These are phyloP conservation scores for Eucalyptus polyanthemos DNA, from an alignment of 345 rosid species.

Conservation along the genomic window DNA sequence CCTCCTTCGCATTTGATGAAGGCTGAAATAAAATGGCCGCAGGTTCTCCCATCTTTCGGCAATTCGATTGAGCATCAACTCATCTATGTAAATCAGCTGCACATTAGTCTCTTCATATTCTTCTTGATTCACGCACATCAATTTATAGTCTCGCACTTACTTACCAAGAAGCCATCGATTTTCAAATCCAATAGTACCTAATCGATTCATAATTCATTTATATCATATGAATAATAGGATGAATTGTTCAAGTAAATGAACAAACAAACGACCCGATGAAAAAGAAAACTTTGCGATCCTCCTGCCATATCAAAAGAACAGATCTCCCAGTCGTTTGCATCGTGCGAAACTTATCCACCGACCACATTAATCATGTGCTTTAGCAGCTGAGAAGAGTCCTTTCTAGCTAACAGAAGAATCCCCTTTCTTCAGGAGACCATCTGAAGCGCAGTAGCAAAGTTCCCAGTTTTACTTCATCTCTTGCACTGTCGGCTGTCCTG, in stretches of 20 bases:
- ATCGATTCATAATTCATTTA: neutral
- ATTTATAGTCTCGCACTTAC: neutral
- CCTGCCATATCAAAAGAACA: neutral
- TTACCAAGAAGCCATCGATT: neutral
- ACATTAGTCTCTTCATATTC: neutral
- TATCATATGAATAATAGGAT: neutral
- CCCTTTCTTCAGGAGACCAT: slow-evolving; percentile 37
- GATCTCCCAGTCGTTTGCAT: neutral
- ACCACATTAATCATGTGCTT: neutral
- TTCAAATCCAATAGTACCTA: neutral
- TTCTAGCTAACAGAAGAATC: neutral
- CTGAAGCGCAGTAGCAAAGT: slow-evolving; percentile 29
- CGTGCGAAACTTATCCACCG: neutral
- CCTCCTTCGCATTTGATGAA: neutral
- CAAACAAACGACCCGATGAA: neutral
- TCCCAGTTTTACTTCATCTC: too few relatives aligned
- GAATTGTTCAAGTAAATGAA: neutral
- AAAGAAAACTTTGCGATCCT: neutral
- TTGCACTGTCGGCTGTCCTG: neutral
- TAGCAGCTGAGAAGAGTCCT: neutral
- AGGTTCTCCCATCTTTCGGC: neutral
- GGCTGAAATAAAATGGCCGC: too few relatives aligned
- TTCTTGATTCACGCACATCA: neutral
- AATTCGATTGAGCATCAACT: neutral
- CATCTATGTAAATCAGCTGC: neutral